Conservation (phyloP, 768 basidiomycete species). For the Mycena sanguinolenta region DNA sequence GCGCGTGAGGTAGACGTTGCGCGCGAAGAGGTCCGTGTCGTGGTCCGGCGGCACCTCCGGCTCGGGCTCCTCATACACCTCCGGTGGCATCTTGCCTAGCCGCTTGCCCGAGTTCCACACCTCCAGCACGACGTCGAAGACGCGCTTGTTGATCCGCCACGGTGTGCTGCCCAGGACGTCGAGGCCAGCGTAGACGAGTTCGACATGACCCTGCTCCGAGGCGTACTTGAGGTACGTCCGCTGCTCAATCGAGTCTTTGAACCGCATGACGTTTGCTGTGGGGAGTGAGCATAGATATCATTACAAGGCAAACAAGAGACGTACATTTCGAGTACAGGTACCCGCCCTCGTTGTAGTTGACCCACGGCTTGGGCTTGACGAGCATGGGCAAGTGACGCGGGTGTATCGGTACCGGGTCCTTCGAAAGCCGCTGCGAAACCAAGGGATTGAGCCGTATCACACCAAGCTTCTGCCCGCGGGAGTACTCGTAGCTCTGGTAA, state of each 20-base stretch:
- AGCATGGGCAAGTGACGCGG: constrained; percentile 98
- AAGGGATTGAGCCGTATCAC: constrained; percentile 89
- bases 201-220: constrained; percentile 78
- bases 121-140: constrained; percentile 80
- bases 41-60: constrained; percentile 65
- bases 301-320: constrained; percentile 44
- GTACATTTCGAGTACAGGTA: constrained; percentile 85
- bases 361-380: constrained; percentile 90
- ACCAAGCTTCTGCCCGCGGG: constrained; percentile 95
- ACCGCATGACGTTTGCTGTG: constrained; percentile 86
- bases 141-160: constrained; percentile 86
- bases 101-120: constrained; percentile 92
- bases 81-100: constrained; percentile 88
- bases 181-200: constrained; percentile 88
- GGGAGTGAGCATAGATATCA: constrained; percentile 18
- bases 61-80: constrained; percentile 71
- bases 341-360: constrained; percentile 80
- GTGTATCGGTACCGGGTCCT: constrained; percentile 83
- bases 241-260: constrained; percentile 92
- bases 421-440: constrained; percentile 82
- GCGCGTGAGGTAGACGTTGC: constrained; percentile 65
- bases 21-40: constrained; percentile 66
- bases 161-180: constrained; percentile 92
- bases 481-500: constrained; percentile 91
- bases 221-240: constrained; percentile 82